Evolutionary conservation across 805 yeast species (phyloP).

Genomic region (Wickerhamiella domercqiae): DNA sequence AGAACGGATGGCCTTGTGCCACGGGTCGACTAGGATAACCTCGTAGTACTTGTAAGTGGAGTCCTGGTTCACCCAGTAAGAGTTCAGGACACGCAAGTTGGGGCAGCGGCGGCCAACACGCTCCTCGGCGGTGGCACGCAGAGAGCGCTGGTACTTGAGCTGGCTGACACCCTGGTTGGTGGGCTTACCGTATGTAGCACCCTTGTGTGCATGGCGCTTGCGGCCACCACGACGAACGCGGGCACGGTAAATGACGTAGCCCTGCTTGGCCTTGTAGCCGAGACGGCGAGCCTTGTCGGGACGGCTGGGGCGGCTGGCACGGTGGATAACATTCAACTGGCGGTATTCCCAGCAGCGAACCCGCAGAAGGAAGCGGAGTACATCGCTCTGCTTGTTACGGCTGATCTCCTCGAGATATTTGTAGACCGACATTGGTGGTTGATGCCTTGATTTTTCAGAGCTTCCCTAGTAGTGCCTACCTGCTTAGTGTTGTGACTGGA

Average conservation of each 20-base stretch:
- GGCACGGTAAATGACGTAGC: conserved; percentile 94
- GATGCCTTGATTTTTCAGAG: background rate
- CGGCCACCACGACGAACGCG: conserved; percentile 99
- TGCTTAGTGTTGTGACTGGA: no score
- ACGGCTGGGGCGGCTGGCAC: conserved; percentile 96
- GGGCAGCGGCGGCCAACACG: conserved; percentile 98
- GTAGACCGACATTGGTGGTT: conserved; percentile 93
- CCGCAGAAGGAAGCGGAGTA: conserved; percentile 94
- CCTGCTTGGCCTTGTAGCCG: conserved; percentile 99
- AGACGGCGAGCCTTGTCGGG: conserved; percentile 99
- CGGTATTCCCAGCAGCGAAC: conserved; percentile 99
- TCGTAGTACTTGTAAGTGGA: conserved; percentile 98
- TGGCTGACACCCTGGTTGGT: conserved; percentile 99
- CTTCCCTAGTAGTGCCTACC: conserved; percentile 1
- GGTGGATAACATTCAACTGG: conserved; percentile 96
- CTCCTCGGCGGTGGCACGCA: conserved; percentile 98
- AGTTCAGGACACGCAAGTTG: conserved; percentile 98
- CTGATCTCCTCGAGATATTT: conserved; percentile 97
- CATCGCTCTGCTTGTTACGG: conserved; percentile 99
- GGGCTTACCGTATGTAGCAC: conserved; percentile 99
- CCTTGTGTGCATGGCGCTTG: conserved; percentile 99
- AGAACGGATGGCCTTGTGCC: conserved; percentile 97
- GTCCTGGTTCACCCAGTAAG: conserved; percentile 99
- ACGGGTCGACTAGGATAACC: conserved; percentile 94
- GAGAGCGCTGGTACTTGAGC: conserved; percentile 97